Evolutionary conservation across 306 rosid genomes (phyloP).

Genomic region (Arachis stenosperma): DNA sequence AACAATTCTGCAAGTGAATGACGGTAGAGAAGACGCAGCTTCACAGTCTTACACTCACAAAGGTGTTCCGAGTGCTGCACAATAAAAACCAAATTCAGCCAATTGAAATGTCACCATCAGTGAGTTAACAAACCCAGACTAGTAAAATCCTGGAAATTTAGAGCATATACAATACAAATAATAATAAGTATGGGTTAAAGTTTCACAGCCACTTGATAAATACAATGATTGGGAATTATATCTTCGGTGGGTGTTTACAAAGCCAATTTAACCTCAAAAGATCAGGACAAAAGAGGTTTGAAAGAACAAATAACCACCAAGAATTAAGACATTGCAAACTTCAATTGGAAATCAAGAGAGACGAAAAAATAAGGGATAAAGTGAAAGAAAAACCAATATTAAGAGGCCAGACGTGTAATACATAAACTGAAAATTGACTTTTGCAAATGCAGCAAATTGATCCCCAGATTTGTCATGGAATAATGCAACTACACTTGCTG

Average conservation of each 20-base stretch:
- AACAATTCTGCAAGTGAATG: constrained; percentile 83
- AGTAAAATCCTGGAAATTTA: constrained; percentile 26
- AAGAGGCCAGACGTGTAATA: not conserved
- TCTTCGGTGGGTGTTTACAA: not conserved
- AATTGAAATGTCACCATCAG: constrained; percentile 22
- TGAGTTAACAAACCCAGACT: not conserved
- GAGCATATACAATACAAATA: constrained; percentile 11
- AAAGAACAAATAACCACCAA: constrained; percentile 9
- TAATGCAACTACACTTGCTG: constrained; percentile 10
- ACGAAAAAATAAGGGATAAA: constrained; percentile 4
- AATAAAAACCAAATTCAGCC: constrained; percentile 42
- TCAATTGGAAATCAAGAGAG: not conserved
- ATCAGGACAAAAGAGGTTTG: too few species aligned
- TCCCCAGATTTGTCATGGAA: constrained; percentile 21
- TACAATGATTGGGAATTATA: constrained; percentile 17
- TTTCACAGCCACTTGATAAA: constrained; percentile 30
- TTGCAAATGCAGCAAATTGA: constrained; percentile 17
- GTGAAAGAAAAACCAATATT: not conserved
- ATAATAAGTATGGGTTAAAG: not conserved
- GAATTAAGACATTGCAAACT: constrained; percentile 7
- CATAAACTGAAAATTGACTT: not conserved
- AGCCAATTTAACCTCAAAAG: constrained; percentile 2
- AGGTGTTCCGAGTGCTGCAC: constrained; percentile 91
- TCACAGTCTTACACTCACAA: constrained; percentile 86
- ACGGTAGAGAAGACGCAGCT: constrained; percentile 76